Evolutionary conservation across 2,329 filamentous ascomycete genomes (phyloP), one percentile per base, ranked within the genome.

Genomic region (Tolypocladium inflatum): DNA sequence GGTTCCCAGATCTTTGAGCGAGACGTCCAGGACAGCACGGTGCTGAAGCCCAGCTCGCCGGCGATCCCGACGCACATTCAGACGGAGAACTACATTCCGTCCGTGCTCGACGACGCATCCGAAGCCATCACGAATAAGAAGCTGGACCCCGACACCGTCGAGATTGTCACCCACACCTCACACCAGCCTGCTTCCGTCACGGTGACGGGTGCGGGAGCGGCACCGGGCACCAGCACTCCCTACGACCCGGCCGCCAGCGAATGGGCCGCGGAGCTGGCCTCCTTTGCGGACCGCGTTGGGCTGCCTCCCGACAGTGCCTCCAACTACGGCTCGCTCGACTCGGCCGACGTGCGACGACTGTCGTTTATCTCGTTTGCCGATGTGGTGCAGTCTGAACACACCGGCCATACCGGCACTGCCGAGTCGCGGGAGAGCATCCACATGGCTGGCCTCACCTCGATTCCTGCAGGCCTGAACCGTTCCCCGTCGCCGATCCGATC

Each of bases 291-390:
- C 58, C 74, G 73, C 54, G 78, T 70, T 54, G 66, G 67, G 60
- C 68, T 68, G 42, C 66, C 67, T 53, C 72, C 85, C 48, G 89
- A 93, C 63, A 79, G 79, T 33, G 84, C 84, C 2, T 89, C 87
- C 59, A 90, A 85, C 68, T 93, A 93, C 70, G 90, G 87, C 38
- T 85, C 87, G 52, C 77, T 93, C 61, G 91, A 96, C 33, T 73
- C 72, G 10, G 80, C 84, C 53, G 92, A 96, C 66, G 83, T 95
- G 21, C 86, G 90, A 52, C 85, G 93, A 26, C 76, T 97, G 61
- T 94, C 89, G 71, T 97, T 97, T 75, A 96, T 97, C 69, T 96
- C 91, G 9, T 97, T 97, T 73, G 92, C 93, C 61, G 93, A 97
- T 67, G 91, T 97, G 11, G 91, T 97, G 45, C 91, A 96, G 70